Conservation (phyloP, 1,284 basidiomycete genomes). For the Ganoderma lucidum region DNA sequence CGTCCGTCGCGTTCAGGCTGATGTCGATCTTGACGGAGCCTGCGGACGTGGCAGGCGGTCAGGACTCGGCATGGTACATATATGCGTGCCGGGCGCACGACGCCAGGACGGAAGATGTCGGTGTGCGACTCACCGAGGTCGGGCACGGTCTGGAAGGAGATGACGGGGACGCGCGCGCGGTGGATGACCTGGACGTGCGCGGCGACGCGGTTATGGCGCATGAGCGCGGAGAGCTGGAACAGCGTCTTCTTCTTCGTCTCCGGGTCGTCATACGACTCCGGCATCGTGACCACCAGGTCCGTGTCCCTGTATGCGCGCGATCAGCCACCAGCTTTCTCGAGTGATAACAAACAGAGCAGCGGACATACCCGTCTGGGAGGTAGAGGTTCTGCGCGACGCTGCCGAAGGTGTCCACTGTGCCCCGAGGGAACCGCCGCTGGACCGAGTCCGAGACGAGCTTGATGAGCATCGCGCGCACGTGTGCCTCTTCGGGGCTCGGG, state of each 20-base stretch:
- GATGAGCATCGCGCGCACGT: constrained; percentile 37
- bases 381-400: constrained; percentile 41
- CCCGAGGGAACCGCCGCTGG: constrained; percentile 33
- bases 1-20: constrained; percentile 72
- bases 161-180: constrained; percentile 64
- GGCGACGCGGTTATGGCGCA: constrained; percentile 40
- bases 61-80: background rate
- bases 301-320: constrained; percentile 40
- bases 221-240: constrained; percentile 39
- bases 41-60: constrained; percentile 34
- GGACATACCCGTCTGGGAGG: constrained; percentile 41
- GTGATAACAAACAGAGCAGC: background rate
- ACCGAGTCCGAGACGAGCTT: constrained; percentile 35
- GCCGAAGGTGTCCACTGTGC: constrained; percentile 39
- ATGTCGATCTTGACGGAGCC: constrained; percentile 74
- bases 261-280: constrained; percentile 28
- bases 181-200: constrained; percentile 57
- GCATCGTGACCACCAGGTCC: constrained; percentile 44
- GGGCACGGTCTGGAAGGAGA: constrained; percentile 61
- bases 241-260: constrained; percentile 36
- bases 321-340: background rate
- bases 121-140: constrained; percentile 42
- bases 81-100: background rate
- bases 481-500: constrained; percentile 39
- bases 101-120: too few species aligned